A percentile compares a stretch with the other conserved stretches of the same genome.
Conservation (phyloP, 148 eudicot genomes). For the Gaultheria prostrata region DNA sequence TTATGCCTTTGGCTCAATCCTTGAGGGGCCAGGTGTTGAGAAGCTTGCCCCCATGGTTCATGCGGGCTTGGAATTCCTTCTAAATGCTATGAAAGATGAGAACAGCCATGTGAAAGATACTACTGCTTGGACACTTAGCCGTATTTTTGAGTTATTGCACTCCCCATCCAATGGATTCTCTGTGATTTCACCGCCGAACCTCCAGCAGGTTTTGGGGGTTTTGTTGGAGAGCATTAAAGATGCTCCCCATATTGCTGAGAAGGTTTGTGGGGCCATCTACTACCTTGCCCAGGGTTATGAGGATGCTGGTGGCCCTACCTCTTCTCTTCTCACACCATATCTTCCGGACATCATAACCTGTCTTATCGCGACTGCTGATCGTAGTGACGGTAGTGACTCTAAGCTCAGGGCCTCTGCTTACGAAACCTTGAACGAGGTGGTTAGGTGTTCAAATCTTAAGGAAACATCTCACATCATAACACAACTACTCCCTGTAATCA, state of each 20-base stretch:
- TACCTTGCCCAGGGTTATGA: conserved; percentile 69
- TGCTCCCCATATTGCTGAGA: conserved; percentile 57
- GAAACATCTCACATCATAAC: conserved; percentile 48
- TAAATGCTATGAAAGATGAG: conserved; percentile 53
- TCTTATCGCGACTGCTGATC: conserved; percentile 51
- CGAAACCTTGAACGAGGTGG: conserved; percentile 65
- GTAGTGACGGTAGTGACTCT: conserved; percentile 49
- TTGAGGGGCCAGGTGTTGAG: conserved; percentile 58
- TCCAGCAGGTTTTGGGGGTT: conserved; percentile 44
- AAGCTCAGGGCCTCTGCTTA: conserved; percentile 62
- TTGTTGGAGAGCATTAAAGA: conserved; percentile 58
- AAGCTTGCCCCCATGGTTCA: conserved; percentile 54
- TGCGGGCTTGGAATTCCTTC: conserved; percentile 51
- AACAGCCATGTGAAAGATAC: conserved; percentile 68
- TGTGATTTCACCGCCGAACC: conserved; percentile 41
- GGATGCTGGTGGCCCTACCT: conserved; percentile 41
- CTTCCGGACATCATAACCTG: conserved; percentile 49
- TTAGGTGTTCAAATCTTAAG: conserved; percentile 48
- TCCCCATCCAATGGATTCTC: conserved; percentile 46
- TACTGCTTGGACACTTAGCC: conserved; percentile 68
- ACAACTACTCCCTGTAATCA: conserved; percentile 48
- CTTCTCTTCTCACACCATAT: conserved; percentile 49
- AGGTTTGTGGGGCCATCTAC: conserved; percentile 64
- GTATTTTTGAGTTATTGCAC: conserved; percentile 59
- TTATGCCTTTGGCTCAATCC: conserved; percentile 65